Evolutionary conservation across 768 basidiomycete species (phyloP).

Genomic region (Kwoniella sp.): DNA sequence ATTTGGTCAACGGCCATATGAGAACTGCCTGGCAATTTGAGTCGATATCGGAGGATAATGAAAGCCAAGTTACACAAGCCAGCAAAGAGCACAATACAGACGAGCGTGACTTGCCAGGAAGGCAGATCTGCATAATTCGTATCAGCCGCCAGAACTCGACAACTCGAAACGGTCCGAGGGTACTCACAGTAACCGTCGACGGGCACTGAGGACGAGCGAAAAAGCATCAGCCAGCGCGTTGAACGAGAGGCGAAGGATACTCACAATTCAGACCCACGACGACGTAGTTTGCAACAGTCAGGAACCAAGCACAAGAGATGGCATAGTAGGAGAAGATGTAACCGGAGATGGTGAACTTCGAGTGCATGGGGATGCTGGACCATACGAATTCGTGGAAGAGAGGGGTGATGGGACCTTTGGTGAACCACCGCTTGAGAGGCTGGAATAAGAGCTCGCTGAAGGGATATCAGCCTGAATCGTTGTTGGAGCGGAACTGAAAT

Average conservation of each 20-base stretch:
- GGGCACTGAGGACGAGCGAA: slow-evolving; percentile 51
- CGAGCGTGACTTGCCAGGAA: slow-evolving; percentile 63
- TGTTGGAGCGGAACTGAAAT: no score
- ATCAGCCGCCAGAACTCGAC: not conserved
- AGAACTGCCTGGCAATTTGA: slow-evolving; percentile 20
- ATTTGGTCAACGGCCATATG: slow-evolving; percentile 32
- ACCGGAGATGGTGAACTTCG: slow-evolving; percentile 57
- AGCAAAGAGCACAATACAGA: slow-evolving; percentile 64
- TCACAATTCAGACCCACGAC: slow-evolving; percentile 57
- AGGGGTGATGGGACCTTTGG: slow-evolving; percentile 68
- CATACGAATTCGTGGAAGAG: slow-evolving; percentile 48
- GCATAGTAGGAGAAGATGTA: slow-evolving; percentile 54
- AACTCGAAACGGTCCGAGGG: slow-evolving; percentile 40
- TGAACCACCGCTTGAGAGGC: slow-evolving; percentile 72
- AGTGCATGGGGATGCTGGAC: slow-evolving; percentile 56
- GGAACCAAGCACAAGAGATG: slow-evolving; percentile 60
- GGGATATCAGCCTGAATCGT: no score
- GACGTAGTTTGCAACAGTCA: slow-evolving; percentile 68
- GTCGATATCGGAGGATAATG: slow-evolving; percentile 24
- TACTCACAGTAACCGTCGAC: slow-evolving; percentile 70
- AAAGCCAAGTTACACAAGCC: slow-evolving; percentile 64
- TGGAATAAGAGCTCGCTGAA: slow-evolving; percentile 66
- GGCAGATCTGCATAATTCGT: slow-evolving; percentile 7
- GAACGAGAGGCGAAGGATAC: no score
- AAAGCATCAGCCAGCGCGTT: no score